These are phyloP conservation scores for Boletus barrowsii DNA, from an alignment of 768 basidiomycete genomes.

Conservation along the genomic window DNA sequence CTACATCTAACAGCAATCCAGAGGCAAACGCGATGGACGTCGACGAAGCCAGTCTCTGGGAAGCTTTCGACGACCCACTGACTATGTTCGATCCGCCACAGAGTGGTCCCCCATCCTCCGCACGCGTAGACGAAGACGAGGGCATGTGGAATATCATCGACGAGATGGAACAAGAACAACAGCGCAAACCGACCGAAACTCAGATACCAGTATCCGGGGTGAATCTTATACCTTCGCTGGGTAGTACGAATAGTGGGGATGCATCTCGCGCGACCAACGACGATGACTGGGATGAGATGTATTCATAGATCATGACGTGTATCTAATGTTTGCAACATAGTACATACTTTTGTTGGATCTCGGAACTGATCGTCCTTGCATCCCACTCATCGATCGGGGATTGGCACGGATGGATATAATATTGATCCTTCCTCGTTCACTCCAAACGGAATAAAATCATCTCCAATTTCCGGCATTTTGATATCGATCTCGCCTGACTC, in stretches of 20 bases:
- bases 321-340: too few relatives aligned
- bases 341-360: too few relatives aligned
- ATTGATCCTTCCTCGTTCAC: too few relatives aligned
- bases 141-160: conserved; percentile 73
- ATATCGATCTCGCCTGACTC: too few relatives aligned
- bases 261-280: conserved; percentile 36
- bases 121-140: conserved; percentile 44
- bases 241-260: conserved; percentile 5
- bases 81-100: conserved; percentile 4
- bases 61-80: conserved; percentile 17
- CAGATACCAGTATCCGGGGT: conserved; percentile 27
- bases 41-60: conserved; percentile 42
- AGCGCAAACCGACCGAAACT: background rate
- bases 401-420: too few relatives aligned
- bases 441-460: too few relatives aligned
- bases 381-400: too few relatives aligned
- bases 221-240: conserved; percentile 13
- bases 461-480: too few relatives aligned
- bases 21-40: conserved; percentile 23
- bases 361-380: too few relatives aligned
- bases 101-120: background rate
- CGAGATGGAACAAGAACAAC: conserved; percentile 44
- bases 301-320: conserved; percentile 33
- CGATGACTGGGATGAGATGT: conserved; percentile 67
- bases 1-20: conserved; percentile 5